phyloP scores from a whole-genome alignment of 164 flowering plant genomes.

The Paratinospora sagittata region DNA sequence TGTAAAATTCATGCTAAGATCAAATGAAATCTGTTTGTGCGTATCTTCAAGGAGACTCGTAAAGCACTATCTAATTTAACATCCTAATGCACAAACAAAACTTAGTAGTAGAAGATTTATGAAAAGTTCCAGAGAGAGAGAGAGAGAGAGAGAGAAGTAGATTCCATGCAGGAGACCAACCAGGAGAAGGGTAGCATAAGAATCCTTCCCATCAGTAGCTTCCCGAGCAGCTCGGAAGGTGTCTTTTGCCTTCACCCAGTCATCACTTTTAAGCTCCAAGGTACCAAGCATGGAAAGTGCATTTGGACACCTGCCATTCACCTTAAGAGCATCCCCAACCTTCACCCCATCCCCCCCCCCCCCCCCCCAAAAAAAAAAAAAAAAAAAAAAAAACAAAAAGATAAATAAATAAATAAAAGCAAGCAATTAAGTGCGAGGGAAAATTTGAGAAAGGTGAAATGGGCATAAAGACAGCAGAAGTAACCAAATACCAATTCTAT shows the following conservation, averaged over 20 bases:
- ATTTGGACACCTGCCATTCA: conserved; percentile 81
- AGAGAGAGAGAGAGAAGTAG: too few species aligned
- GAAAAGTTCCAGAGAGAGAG: background rate
- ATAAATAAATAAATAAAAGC: too few species aligned
- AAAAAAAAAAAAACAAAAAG: too few species aligned
- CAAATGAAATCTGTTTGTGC: background rate
- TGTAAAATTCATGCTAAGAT: background rate
- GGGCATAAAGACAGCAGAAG: background rate
- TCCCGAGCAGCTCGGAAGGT: conserved; percentile 85
- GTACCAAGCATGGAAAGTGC: conserved; percentile 86
- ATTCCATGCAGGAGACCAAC: conserved; percentile 30
- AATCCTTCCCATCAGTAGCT: conserved; percentile 84
- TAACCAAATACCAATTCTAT: conserved; percentile 65
- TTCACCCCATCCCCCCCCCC: conserved; percentile 9
- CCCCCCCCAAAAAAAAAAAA: background rate
- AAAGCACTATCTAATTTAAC: background rate
- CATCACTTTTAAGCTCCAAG: conserved; percentile 94
- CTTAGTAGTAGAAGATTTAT: background rate
- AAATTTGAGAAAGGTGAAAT: background rate
- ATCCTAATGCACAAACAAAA: background rate
- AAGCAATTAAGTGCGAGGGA: background rate
- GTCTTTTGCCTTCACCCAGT: conserved; percentile 98
- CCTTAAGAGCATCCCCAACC: conserved; percentile 84
- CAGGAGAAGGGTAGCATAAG: conserved; percentile 83
- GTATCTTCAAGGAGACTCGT: background rate